Percentiles rank a stretch among this genome's conserved stretches.
Conservation (phyloP, 2,329 filamentous ascomycete species). For the Fusarium sp. region DNA sequence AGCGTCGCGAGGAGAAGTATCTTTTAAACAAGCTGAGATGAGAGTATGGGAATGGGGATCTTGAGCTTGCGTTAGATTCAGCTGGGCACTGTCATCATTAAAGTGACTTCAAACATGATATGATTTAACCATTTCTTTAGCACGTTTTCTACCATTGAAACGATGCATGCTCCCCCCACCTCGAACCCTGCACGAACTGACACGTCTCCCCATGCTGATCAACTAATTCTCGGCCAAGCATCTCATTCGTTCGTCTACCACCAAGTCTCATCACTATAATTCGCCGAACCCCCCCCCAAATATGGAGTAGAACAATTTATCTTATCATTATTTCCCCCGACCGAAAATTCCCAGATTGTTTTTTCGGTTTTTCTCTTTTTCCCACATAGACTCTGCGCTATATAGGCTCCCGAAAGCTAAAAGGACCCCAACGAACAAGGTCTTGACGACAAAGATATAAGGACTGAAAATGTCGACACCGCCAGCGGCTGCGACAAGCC, state of each 20-base stretch:
- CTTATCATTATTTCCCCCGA: background rate
- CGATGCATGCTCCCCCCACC: background rate
- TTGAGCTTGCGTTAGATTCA: background rate
- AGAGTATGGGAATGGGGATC: accelerated
- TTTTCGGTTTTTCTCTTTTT: background rate
- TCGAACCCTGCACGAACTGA: background rate
- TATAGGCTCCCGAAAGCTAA: background rate
- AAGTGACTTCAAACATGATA: background rate
- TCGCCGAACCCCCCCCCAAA: background rate
- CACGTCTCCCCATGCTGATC: background rate
- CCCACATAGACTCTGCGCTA: background rate
- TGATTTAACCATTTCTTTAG: background rate
- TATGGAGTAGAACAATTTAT: background rate
- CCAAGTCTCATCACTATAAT: background rate
- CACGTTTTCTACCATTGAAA: background rate
- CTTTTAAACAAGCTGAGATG: background rate
- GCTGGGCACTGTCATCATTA: background rate
- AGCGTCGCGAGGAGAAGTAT: background rate
- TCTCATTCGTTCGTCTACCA: background rate
- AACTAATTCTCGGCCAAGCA: background rate
- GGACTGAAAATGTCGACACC: conserved; percentile 7
- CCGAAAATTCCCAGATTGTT: background rate
- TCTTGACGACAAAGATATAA: too few species aligned
- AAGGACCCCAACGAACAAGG: background rate
- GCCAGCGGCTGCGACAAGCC: conserved; percentile 10